Evolutionary conservation across 768 basidiomycete genomes (phyloP).

Genomic region (Mycena metata): DNA sequence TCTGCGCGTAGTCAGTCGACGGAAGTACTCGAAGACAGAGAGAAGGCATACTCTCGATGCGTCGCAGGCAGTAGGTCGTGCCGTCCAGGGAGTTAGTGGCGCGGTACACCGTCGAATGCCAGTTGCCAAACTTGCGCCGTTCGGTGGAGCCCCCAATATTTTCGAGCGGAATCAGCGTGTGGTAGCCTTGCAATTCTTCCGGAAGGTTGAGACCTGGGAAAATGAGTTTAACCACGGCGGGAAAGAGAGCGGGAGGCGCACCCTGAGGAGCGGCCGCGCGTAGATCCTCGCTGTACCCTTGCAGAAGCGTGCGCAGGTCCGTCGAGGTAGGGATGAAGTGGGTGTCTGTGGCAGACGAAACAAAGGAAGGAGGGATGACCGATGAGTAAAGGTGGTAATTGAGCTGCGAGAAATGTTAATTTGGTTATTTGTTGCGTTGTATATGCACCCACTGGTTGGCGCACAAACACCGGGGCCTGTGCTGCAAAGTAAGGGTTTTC

Average conservation of each 20-base stretch:
- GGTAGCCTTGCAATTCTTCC: constrained; percentile 91
- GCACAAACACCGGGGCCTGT: constrained; percentile 61
- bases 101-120: constrained; percentile 87
- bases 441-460: constrained; percentile 72
- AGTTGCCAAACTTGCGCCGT: constrained; percentile 84
- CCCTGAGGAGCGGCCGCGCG: constrained; percentile 62
- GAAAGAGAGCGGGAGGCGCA: constrained; percentile 23
- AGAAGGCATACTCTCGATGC: constrained; percentile 84
- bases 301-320: constrained; percentile 59
- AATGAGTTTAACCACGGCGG: constrained; percentile 45
- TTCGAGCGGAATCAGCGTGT: constrained; percentile 88
- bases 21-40: constrained; percentile 8
- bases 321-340: constrained; percentile 79
- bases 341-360: constrained; percentile 56
- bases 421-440: neutral
- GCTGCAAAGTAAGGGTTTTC: constrained; percentile 58
- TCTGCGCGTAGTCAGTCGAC: constrained; percentile 59
- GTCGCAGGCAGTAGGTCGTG: constrained; percentile 78
- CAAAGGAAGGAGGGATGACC: constrained; percentile 68
- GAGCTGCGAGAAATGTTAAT: constrained; percentile 62
- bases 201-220: constrained; percentile 73
- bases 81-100: constrained; percentile 86
- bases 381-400: constrained; percentile 94
- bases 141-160: constrained; percentile 59
- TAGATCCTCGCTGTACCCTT: constrained; percentile 74